Percentiles rank a stretch among this genome's conserved stretches.
phyloP scores from a whole-genome alignment of 225 moss, liverwort and hornwort genomes.

The Pseudoscleropodium purum region DNA sequence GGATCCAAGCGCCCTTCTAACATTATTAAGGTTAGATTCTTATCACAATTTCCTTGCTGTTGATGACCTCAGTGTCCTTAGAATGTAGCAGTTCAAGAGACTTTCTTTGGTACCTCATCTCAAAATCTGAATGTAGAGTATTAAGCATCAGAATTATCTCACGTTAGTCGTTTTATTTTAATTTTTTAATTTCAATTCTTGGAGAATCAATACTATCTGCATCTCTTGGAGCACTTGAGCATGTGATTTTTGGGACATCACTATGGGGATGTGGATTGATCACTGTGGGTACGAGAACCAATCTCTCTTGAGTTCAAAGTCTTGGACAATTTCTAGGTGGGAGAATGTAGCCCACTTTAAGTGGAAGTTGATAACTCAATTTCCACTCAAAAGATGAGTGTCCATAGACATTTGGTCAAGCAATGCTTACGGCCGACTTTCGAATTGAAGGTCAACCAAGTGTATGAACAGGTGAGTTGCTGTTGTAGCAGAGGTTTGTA shows the following conservation, averaged over 20 bases:
- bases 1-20: constrained; percentile 11
- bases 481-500: background rate
- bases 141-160: background rate
- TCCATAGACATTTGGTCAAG: background rate
- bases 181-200: background rate
- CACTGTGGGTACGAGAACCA: background rate
- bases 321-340: background rate
- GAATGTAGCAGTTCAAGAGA: background rate
- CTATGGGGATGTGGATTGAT: background rate
- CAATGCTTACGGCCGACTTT: background rate
- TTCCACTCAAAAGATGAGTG: background rate
- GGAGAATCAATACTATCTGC: background rate
- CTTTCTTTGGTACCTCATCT: background rate
- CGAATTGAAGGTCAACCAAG: background rate
- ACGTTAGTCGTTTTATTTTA: background rate
- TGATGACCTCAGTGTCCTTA: background rate
- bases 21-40: constrained; percentile 25
- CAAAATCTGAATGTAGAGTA: background rate
- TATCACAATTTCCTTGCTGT: background rate
- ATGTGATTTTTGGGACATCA: background rate
- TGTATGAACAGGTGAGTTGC: background rate
- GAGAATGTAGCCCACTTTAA: background rate
- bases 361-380: background rate
- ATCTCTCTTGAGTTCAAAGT: background rate
- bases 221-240: background rate